phyloP scores from a whole-genome alignment of 371 early-diverging fungal genomes.

The Mucor indicus region DNA sequence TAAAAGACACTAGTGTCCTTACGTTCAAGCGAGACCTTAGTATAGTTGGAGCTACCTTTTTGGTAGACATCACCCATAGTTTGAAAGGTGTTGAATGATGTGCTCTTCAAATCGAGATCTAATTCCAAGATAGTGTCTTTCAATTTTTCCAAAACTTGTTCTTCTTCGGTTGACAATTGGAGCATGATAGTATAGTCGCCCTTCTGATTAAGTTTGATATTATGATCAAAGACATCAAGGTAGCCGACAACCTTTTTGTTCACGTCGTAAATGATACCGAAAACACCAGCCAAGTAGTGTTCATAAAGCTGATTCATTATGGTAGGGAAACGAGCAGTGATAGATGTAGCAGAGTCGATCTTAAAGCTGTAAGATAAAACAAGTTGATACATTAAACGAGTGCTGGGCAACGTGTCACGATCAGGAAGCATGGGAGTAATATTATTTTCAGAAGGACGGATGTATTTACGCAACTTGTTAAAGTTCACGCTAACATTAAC shows the following conservation, averaged over 20 bases:
- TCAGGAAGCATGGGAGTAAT: slow-evolving; percentile 68
- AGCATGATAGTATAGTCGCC: slow-evolving; percentile 84
- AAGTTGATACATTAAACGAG: slow-evolving; percentile 65
- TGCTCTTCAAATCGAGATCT: slow-evolving; percentile 62
- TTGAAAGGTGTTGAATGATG: slow-evolving; percentile 53
- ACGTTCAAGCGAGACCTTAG: slow-evolving; percentile 38
- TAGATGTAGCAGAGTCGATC: slow-evolving; percentile 44
- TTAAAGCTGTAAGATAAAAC: slow-evolving; percentile 73
- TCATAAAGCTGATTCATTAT: slow-evolving; percentile 66
- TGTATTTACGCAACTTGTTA: slow-evolving; percentile 57
- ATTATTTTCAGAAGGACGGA: slow-evolving; percentile 65
- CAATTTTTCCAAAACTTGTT: slow-evolving; percentile 71
- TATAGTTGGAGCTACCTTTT: slow-evolving; percentile 36
- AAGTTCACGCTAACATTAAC: slow-evolving; percentile 59
- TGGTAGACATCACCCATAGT: slow-evolving; percentile 55
- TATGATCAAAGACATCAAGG: slow-evolving; percentile 74
- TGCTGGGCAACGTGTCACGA: slow-evolving; percentile 75
- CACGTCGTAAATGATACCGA: slow-evolving; percentile 58
- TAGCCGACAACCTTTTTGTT: slow-evolving; percentile 64
- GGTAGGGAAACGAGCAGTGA: slow-evolving; percentile 65
- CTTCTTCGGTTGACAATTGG: slow-evolving; percentile 69
- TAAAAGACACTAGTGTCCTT: slow-evolving; percentile 33
- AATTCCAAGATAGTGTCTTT: slow-evolving; percentile 60
- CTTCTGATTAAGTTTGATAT: slow-evolving; percentile 65
- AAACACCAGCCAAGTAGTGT: slow-evolving; percentile 49